phyloP scores from a whole-genome alignment of 2,329 filamentous ascomycete species.

The Ploettnerulaceae sp. region DNA sequence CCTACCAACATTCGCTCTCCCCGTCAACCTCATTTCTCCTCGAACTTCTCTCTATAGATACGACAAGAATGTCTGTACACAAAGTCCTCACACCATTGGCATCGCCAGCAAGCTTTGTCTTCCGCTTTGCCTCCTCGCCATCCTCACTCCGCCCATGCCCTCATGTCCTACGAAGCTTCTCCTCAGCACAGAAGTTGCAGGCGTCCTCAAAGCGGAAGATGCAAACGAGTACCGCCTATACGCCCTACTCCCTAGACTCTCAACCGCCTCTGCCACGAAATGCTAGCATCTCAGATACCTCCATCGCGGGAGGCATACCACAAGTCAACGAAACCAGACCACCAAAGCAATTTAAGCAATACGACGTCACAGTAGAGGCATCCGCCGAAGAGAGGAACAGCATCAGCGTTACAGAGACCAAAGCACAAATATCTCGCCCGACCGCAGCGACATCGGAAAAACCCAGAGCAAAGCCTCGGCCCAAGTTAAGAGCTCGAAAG shows the following conservation, averaged over 20 bases:
- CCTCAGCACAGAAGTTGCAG: conserved; percentile 39
- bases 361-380: conserved; percentile 21
- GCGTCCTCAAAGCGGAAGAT: conserved; percentile 55
- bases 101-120: conserved; percentile 29
- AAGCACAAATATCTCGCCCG: conserved; percentile 62
- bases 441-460: conserved; percentile 35
- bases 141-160: conserved; percentile 38
- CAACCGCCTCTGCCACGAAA: conserved; percentile 52
- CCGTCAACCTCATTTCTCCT: background rate
- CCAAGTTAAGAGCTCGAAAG: conserved; percentile 75
- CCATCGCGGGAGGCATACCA: conserved; percentile 47
- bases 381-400: conserved; percentile 33
- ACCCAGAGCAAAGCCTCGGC: conserved; percentile 47
- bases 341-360: conserved; percentile 38
- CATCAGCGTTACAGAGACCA: conserved; percentile 53
- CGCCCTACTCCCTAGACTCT: conserved; percentile 52
- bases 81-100: conserved; percentile 30
- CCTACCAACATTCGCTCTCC: background rate
- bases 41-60: background rate
- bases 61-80: conserved; percentile 30
- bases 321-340: conserved; percentile 42
- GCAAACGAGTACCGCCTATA: conserved; percentile 61
- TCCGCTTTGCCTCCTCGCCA: conserved; percentile 29
- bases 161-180: conserved; percentile 42
- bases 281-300: conserved; percentile 53